Base-by-base conservation (phyloP, 2,329 filamentous ascomycete species). In the Colletotrichum endophyticum region DNA sequence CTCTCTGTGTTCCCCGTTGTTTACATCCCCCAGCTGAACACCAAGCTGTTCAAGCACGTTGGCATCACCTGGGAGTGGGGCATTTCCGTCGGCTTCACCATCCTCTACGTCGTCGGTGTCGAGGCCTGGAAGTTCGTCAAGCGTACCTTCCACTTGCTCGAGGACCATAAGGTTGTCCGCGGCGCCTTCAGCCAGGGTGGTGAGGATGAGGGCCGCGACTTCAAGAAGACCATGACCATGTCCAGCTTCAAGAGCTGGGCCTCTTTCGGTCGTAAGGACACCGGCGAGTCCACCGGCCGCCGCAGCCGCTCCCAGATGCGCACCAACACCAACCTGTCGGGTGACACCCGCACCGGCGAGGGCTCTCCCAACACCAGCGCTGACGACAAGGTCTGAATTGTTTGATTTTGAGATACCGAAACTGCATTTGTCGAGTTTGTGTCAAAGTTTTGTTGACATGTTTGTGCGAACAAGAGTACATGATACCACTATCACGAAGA, bases 1-100 rank as follows among this genome's bases (percentile, higher is more conserved):
- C 71, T 93, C n/a, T 91, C 90, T 63, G 92, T 93, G 3, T 92
- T 94, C 81, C 91, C 92, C 3, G 90, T 92, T 13, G 88, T 94
- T n/a, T 95, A 96, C 83, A 94, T 96, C 66, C 94, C 94, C 0
- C 89, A 89, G 70, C 87, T 96, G 78, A 95, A 94, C 85, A 90
- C 87, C 19, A 88, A 89, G 32, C 93, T 95, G 49, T 95, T 95
- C 88, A 94, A 94, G 85, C 94, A 95, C 85, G 89, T 86, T 9
- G 89, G 88, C 22, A 95, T 96, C 79, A 89, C 87, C 22, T 96
- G 94, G 94, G 94, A 95, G 82, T 96, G 94, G 94, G 91, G 89
- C 2, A 86, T 96, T 8, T 91, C 94, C 1, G 87, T 95, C 36
- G 89, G 92, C 25, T 91, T 91, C 74, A 89, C 92, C 0, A 78